Evolutionary conservation across 345 rosid species (phyloP), one percentile per base, ranked within the genome.

Genomic region (Syzygium aqueum): DNA sequence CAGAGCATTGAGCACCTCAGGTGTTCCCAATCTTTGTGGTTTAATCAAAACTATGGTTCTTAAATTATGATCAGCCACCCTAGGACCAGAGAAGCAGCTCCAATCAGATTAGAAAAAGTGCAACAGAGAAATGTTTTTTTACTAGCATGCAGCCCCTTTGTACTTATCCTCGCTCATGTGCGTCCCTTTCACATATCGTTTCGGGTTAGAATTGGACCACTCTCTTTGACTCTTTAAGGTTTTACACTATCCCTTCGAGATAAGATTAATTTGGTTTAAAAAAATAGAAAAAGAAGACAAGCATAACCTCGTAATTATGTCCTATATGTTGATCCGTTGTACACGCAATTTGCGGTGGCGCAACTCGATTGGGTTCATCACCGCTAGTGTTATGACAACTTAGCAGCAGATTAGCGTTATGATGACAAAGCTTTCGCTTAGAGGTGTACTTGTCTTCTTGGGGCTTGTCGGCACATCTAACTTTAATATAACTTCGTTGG

Each of bases 61-160:
- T 67, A 67, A 30, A 37, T 65, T 14, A 19, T 65, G 43, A 65
- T 65, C 30, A 16, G 0, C 0, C 0, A 0, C 17, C 78, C 43
- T 0, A 16, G 78, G 78, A 67, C 23, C 23, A 17, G 12, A 67
- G 43, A 30, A 8, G 33, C 43, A 19, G 40, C 9, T 30, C 78
- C 78, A 17, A 67, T 30, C 78, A 17, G 78, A 67, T 16, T 6
- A 67, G 43, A 30, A 30, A 61, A 67, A 30, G 43, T 17, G 78
- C 43, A 30, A 7, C 43, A 21, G 43, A 67, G 43, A 30, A 67
- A 12, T 8, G 25, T 27, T 59, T 33, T 43, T 65, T 33, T 16
- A 6, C 53, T 53, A 17, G 80, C 80, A 9, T 67, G 80, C 37
- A 37, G 22, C 80, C 3, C 25, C 25, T 37, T 37, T 2, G 80